Percentiles rank a stretch among this genome's conserved stretches.
These are phyloP conservation scores for Agastache rugosa DNA, from an alignment of 257 asterid species.

Conservation along the genomic window DNA sequence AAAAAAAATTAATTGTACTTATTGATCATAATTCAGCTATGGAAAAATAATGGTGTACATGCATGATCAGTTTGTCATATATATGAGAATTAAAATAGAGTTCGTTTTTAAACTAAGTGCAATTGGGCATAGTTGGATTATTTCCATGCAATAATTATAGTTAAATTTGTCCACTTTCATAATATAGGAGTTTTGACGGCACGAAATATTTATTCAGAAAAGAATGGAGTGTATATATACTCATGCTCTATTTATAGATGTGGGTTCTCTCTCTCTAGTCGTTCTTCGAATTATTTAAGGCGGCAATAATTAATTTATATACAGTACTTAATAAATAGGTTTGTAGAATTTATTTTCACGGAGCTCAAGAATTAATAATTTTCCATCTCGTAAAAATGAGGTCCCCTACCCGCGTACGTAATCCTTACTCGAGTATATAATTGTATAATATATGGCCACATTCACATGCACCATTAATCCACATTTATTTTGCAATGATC, in stretches of 20 bases:
- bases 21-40: not conserved
- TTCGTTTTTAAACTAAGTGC: too few relatives aligned
- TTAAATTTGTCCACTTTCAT: too few relatives aligned
- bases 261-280: not conserved
- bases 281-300: constrained; percentile 11
- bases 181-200: too few relatives aligned
- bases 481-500: not conserved
- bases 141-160: too few relatives aligned
- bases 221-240: too few relatives aligned
- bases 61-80: too few relatives aligned
- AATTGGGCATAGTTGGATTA: too few relatives aligned
- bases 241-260: not conserved
- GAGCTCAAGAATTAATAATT: not conserved
- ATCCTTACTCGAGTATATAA: too few relatives aligned
- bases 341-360: not conserved
- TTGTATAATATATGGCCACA: too few relatives aligned
- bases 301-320: constrained; percentile 17
- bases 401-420: constrained; percentile 40
- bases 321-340: not conserved
- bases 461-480: constrained; percentile 40
- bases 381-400: constrained; percentile 5
- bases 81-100: too few relatives aligned
- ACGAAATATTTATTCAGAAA: too few relatives aligned
- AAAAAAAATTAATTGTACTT: not conserved
- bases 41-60: not conserved